Conservation (phyloP, 352 stramenopile genomes). For the Phytophthora cryptogea region DNA sequence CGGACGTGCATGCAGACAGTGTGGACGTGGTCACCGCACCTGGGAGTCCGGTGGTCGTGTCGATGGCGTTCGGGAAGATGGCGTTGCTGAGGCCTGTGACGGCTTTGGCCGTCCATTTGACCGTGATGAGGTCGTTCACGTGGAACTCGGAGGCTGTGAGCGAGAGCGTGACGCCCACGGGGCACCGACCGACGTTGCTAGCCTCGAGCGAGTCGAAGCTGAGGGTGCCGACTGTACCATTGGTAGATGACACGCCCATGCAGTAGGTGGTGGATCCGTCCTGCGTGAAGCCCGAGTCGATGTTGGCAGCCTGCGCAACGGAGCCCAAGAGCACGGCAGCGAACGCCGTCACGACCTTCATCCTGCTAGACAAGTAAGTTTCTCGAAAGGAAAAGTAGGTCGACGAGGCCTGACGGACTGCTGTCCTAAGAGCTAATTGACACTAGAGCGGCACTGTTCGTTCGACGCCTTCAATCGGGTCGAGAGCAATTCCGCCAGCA, state of each 20-base stretch:
- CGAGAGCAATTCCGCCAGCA: constrained; percentile 16
- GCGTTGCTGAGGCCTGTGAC: constrained; percentile 37
- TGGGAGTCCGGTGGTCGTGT: constrained; percentile 43
- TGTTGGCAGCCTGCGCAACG: constrained; percentile 29
- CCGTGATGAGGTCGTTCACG: constrained; percentile 48
- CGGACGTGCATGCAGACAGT: constrained; percentile 62
- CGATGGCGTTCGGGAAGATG: constrained; percentile 71
- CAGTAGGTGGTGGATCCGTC: constrained; percentile 79
- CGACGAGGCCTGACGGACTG: background rate
- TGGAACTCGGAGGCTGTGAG: constrained; percentile 47
- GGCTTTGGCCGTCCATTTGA: constrained; percentile 57
- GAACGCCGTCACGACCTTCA: constrained; percentile 27
- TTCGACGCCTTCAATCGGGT: constrained; percentile 23
- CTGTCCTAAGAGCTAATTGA: constrained; percentile 14
- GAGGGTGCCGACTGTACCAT: constrained; percentile 32
- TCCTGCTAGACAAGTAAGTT: constrained; percentile 29
- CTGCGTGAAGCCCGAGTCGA: constrained; percentile 67
- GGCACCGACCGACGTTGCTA: constrained; percentile 60
- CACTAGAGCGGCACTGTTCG: background rate
- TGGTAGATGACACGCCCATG: constrained; percentile 44
- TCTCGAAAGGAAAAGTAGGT: constrained; percentile 34
- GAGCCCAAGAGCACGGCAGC: constrained; percentile 20
- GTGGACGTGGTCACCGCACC: constrained; percentile 42
- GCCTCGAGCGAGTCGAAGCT: constrained; percentile 50
- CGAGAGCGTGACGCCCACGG: constrained; percentile 53